phyloP scores from a whole-genome alignment of 2,329 filamentous ascomycete species.

The Pseudogymnoascus sp. region DNA sequence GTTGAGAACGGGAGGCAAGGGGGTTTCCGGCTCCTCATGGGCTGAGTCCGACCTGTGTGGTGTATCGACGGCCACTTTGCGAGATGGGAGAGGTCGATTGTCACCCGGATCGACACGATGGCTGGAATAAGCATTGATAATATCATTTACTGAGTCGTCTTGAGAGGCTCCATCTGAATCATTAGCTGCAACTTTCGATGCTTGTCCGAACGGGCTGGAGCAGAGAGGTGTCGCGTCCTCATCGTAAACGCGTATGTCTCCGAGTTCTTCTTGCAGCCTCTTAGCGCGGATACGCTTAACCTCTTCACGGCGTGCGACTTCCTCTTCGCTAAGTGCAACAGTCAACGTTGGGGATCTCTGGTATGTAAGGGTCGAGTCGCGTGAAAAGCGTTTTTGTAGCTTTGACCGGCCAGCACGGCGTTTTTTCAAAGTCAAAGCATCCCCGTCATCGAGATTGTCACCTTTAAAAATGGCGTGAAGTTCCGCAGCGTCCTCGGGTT shows the following conservation, averaged over 20 bases:
- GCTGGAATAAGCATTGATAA: constrained; percentile 14
- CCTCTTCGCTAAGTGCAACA: constrained; percentile 41
- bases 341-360: constrained; percentile 32
- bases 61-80: background rate
- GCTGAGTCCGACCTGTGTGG: background rate
- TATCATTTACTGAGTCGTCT: constrained; percentile 12
- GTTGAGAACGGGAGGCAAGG: constrained; percentile 17
- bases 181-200: background rate
- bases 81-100: constrained; percentile 4
- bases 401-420: constrained; percentile 38
- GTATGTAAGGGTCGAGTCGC: constrained; percentile 32
- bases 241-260: constrained; percentile 36
- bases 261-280: constrained; percentile 49
- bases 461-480: constrained; percentile 23
- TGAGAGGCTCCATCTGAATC: constrained; percentile 9
- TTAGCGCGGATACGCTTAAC: constrained; percentile 45
- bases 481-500: constrained; percentile 16
- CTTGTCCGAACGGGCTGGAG: constrained; percentile 10
- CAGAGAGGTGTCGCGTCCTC: constrained; percentile 27
- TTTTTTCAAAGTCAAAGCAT: constrained; percentile 35
- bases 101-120: constrained; percentile 1
- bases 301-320: constrained; percentile 46
- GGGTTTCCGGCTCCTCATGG: constrained; percentile 10
- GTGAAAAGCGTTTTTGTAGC: constrained; percentile 36
- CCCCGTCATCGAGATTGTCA: constrained; percentile 13